Evolutionary conservation across 306 rosid genomes (phyloP).

Genomic region (Casuarina equisetifolia): DNA sequence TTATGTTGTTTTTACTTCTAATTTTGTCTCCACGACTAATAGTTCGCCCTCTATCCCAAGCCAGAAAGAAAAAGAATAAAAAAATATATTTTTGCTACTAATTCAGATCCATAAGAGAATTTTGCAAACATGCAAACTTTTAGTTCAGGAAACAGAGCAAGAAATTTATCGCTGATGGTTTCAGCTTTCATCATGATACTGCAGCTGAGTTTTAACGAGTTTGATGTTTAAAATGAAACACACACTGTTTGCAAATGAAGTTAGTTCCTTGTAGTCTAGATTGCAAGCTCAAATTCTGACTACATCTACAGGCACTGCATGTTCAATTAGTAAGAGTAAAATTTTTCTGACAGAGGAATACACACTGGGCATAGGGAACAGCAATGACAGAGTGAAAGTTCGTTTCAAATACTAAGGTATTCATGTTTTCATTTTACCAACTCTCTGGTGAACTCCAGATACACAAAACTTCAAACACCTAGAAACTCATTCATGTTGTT

Average conservation of each 20-base stretch:
- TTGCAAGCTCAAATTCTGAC: neutral
- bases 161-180: neutral
- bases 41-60: neutral
- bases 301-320: neutral
- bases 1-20: too few species aligned
- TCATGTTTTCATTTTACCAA: neutral
- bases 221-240: neutral
- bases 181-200: neutral
- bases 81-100: neutral
- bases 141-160: neutral
- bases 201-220: neutral
- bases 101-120: neutral
- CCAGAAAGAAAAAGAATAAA: neutral
- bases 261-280: too few species aligned
- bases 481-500: constrained; percentile 28
- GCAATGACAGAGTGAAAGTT: neutral
- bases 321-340: neutral
- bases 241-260: too few species aligned
- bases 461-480: neutral
- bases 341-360: neutral
- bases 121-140: too few species aligned
- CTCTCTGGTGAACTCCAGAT: neutral
- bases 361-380: neutral
- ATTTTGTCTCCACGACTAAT: too few species aligned
- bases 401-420: neutral